Evolutionary conservation across 768 basidiomycete genomes (phyloP), one percentile per base, ranked within the genome.

Genomic region (Tylopilus rubrobrunneus): DNA sequence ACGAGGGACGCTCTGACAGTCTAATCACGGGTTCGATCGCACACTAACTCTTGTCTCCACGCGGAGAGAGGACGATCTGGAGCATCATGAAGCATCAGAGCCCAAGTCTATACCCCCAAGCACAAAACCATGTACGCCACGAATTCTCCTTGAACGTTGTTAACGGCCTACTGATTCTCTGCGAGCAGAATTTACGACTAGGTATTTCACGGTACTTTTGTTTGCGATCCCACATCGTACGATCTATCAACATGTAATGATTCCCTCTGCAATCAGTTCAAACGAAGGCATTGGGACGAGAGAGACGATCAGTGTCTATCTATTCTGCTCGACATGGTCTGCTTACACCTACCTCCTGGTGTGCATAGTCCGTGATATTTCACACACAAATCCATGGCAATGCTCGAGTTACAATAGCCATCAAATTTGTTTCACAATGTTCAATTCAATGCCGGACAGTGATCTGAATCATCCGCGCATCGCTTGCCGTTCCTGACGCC

Each of bases 11-110:
- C 27, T 47, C 29, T 50, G 17, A 45, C 56, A 89, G 85, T 81
- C 84, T 45, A 83, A 75, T 42, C 89, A 91, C 68, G 89, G 89
- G 1, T 91, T 89, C 62, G 85, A 89, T 71, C 77, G 85, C 46
- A 77, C 73, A 39, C 73, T 90, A 25, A 74, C 76, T 40, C 75
- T 89, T 3, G 83, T 85, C 23, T 71, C 76, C 5, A 78, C 82
- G 10, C 74, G 82, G 57, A 73, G 80, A 56, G 83, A 85, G 67
- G 68, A 71, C 27, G 82, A 82, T 46, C 45, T 68, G 23, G 67
- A 67, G 6, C 43, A 56, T 11, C 52, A 36, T 19, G 43, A 59
- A 2, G 49, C 43, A 7, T 28, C 57, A 9, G 66, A 51, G 23
- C 47, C 52, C 31, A 55, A 49, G 34, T 34, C 58, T 45, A 61